Base-by-base conservation (phyloP, 2,329 filamentous ascomycete genomes). In the Aspergillus tubingensis region DNA sequence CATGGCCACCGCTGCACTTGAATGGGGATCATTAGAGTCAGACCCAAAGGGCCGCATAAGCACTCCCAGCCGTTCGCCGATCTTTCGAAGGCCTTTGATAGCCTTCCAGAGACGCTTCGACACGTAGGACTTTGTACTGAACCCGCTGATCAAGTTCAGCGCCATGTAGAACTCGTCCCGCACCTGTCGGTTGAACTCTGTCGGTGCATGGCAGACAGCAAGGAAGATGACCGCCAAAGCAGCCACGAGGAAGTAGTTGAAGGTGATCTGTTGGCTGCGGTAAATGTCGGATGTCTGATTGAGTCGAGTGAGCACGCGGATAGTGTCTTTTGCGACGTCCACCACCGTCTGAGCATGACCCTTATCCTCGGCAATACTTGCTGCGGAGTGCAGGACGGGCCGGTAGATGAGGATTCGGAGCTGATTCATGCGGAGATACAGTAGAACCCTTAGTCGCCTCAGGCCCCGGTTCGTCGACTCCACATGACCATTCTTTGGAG, bases 401-500 rank as follows among this genome's bases (percentile, higher is more conserved):
- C 92, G 91, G 74, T 96, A 93, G 27, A 97, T 90, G 73, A 92
- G 87, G 60, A 93, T 95, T 5, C 93, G 89, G 78, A 96, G 91
- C 79, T 96, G 92, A 69, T 96, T 97, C 44, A 92, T 86, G 41
- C 93, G 87, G 15, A 97, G 80, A 72, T 96, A 95, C 17, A 95
- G 88, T 74, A 95, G 87, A 50, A 97, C 88, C 62, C 91, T 89
- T 11, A 96, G 81, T 5, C 93, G 88, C 67, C 88, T 87, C 19
- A 89, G 79, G 63, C 88, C 87, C 65, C 91, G 89, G 19, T 83
- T 85, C 0, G 84, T 82, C 0, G 82, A 81, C 8, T 83, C 78
- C 32, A 71, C 77, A 58, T 71, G 77, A 58, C 72, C 73, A 59
- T 71, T 77, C 59, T 72, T 74, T 10, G 79, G 77, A 15, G 83